Conservation (phyloP, 768 basidiomycete species). For the Rhizopogon salebrosus region DNA sequence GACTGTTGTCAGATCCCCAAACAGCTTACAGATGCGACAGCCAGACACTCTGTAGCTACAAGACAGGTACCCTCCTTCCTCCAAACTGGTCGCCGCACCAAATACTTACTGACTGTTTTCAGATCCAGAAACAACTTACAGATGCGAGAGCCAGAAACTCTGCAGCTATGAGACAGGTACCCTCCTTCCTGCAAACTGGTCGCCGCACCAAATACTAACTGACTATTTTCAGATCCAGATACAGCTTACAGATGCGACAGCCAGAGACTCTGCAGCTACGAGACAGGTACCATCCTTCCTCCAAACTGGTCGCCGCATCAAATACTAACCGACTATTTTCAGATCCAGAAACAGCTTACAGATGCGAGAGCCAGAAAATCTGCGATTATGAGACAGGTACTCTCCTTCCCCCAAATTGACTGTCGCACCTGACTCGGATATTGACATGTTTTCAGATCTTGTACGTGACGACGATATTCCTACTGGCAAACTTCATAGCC, state of each 20-base stretch:
- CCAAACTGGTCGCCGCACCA: constrained; percentile 16
- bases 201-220: background rate
- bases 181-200: constrained; percentile 15
- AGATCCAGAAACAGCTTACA: no score
- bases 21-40: no score
- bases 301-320: constrained; percentile 21
- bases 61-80: constrained; percentile 18
- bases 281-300: background rate
- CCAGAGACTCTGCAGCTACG: no score
- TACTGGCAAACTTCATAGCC: constrained; percentile 45
- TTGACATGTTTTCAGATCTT: constrained; percentile 21
- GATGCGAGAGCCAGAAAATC: no score
- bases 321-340: no score
- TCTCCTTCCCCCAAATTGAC: constrained; percentile 15
- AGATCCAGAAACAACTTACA: constrained; percentile 25
- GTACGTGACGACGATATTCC: constrained; percentile 56
- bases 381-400: constrained; percentile 31
- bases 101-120: background rate
- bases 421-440: background rate
- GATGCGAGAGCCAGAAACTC: constrained; percentile 25
- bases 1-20: no score
- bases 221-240: constrained; percentile 8
- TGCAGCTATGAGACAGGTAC: constrained; percentile 31
- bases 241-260: constrained; percentile 46
- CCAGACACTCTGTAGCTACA: constrained; percentile 34